Evolutionary conservation across 495 filamentous ascomycete genomes (phyloP), one percentile per base, ranked within the genome.

Genomic region (Penicillium cinerascens): DNA sequence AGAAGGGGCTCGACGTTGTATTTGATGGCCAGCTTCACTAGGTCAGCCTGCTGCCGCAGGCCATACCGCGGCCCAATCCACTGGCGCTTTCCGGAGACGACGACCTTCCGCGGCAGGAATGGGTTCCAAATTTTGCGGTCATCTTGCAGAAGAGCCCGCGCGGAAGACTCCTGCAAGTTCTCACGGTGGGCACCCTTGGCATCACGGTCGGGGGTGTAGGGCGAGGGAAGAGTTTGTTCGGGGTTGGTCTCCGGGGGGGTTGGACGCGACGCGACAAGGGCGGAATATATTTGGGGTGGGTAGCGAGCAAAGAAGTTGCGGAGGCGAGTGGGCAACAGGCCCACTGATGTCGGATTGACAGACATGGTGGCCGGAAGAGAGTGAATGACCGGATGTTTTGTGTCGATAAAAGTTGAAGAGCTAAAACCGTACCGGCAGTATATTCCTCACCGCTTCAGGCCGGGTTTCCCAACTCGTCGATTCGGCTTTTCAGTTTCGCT

Each of bases 231-330:
- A 17, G 65, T 50, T 23, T 56, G 43, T 51, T 54, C 53, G 36
- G 58, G 46, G 40, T 60, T 35, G 44, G 50, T 48, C 15, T 60
- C 56, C 18, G 69, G 65, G 23, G 71, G 57, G 10, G 71, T 68
- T 43, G 60, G 77, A 61, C 58, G 72, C 50, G 67, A 68, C 65
- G 69, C 58, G 45, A 75, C 67, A 42, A 71, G 55, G 7, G 67
- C 52, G 42, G 77, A 73, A 57, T 73, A 71, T 51, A 68, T 44
- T 59, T 76, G 72, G 23, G 92, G 91, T 21, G 92, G 93, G 63
- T 91, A 96, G 53, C 87, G 84, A 33, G 87, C 84, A 70, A 98
- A 89, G 81, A 98, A 96, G 54, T 84, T 84, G 51, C 81, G 81
- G n/a, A 98, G 80, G 16, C 85, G 84, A 17, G 77, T 70, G 15